phyloP scores from a whole-genome alignment of 352 stramenopile genomes.

The Plasmopara halstedii region DNA sequence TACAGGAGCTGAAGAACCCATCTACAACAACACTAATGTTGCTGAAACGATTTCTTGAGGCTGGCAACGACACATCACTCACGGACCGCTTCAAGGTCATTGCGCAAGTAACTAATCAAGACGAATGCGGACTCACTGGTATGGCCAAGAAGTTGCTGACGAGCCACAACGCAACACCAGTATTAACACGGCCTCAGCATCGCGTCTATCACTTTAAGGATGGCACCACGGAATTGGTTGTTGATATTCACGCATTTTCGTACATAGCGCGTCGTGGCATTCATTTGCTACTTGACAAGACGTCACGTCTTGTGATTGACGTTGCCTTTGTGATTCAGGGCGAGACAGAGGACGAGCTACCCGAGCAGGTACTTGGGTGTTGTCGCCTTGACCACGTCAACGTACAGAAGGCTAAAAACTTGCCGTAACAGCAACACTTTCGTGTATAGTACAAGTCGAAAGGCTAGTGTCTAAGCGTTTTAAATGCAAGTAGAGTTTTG shows the following conservation, averaged over 20 bases:
- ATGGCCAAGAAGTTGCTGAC: constrained; percentile 71
- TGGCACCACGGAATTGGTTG: constrained; percentile 63
- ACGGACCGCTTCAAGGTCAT: constrained; percentile 85
- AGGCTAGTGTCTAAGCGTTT: background rate
- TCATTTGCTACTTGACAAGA: constrained; percentile 73
- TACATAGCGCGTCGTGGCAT: constrained; percentile 79
- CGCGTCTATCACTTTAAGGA: constrained; percentile 72
- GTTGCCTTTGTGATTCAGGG: constrained; percentile 82
- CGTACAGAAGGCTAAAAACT: constrained; percentile 45
- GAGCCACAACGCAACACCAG: constrained; percentile 74
- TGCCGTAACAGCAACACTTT: constrained; percentile 21
- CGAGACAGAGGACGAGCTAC: constrained; percentile 81
- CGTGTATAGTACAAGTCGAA: constrained; percentile 8
- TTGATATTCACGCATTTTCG: constrained; percentile 78
- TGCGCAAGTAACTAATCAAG: constrained; percentile 75
- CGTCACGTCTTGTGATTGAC: constrained; percentile 75
- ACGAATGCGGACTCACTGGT: constrained; percentile 71
- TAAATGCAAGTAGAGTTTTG: constrained; percentile 1
- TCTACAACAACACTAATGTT: constrained; percentile 49
- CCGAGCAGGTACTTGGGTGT: constrained; percentile 79
- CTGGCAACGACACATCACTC: constrained; percentile 50
- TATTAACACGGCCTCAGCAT: constrained; percentile 79
- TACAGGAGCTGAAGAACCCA: constrained; percentile 48
- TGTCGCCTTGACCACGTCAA: constrained; percentile 73
- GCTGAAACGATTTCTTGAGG: constrained; percentile 65